These are phyloP conservation scores for Oenanthe javanica DNA, from an alignment of 140 eudicot species.

Conservation along the genomic window DNA sequence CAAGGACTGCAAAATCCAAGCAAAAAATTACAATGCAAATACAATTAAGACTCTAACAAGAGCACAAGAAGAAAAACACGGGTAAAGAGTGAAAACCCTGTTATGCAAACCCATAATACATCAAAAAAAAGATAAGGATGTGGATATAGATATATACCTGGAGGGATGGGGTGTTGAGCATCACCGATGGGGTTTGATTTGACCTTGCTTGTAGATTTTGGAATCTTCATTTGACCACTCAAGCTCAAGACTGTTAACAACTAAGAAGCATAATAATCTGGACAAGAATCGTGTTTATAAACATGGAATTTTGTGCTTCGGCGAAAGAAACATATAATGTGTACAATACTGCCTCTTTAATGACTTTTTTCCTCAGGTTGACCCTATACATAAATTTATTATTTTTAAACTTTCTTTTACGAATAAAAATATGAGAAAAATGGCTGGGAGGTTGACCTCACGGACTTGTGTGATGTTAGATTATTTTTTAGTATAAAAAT, in stretches of 20 bases:
- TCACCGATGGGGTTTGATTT: background rate
- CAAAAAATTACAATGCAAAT: background rate
- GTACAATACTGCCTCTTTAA: background rate
- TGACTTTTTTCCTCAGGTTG: no score
- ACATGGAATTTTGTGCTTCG: background rate
- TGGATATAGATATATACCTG: background rate
- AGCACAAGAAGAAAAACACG: background rate
- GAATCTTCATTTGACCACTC: background rate
- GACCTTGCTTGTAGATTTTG: background rate
- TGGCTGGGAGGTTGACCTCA: no score
- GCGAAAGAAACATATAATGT: no score
- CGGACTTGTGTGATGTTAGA: no score
- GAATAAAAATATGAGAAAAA: no score
- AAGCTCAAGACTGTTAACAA: background rate
- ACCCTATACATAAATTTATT: no score
- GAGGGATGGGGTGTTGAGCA: background rate
- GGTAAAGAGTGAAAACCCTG: background rate
- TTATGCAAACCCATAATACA: background rate
- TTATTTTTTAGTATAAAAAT: no score
- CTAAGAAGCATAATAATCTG: background rate
- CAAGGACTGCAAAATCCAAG: background rate
- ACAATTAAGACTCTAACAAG: background rate
- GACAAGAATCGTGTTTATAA: background rate
- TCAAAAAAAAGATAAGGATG: no score
- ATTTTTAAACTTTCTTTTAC: no score